Evolutionary conservation across 2,329 filamentous ascomycete species (phyloP), one percentile per base, ranked within the genome.

Genomic region (Botrytis paeoniae): DNA sequence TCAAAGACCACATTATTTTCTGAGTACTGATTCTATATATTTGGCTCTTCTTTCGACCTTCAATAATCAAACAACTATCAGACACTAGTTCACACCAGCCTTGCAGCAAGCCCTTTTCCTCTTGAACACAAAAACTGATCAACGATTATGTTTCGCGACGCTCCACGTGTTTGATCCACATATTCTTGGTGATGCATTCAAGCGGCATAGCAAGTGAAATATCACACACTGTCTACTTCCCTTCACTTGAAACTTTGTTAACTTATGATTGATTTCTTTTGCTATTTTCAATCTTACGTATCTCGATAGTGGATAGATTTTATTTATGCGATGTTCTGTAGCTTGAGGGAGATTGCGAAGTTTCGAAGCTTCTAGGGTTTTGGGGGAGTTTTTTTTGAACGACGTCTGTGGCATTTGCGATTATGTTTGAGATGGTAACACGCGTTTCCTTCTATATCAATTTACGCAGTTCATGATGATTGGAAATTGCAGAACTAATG

Each of bases 401-500:
- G 10, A 25, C 12, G 10, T 61, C 12, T 16, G 22, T 25, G 3
- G 37, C 1, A 8, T 9, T 12, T 16, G 5, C 6, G 25, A n/a
- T 8, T 39, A 1, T 14, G 0, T 16, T 54, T 14, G 25, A 12
- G 5, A 1, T 0, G 12, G 4, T n/a, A 54, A 16, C 10, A 14
- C 48, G 6, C 2, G 8, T 3, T 54, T 0, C 48, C n/a, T 5
- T 54, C 5, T 54, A 7, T 54, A 0, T n/a, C 12, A 7, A 54
- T n/a, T 3, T 16, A 7, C 1, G 12, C 2, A 3, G 1, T 54
- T 54, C 48, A n/a, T 7, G 14, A n/a, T 1, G 2, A 7, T n/a
- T 3, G 12, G 2, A 14, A 51, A 7, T 51, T 14, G 0, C 5
- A 4, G 10, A 51, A n/a, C 10, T 16, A n/a, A 54, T n/a, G 5